A percentile compares a stretch with the other conserved stretches of the same genome.
phyloP scores from a whole-genome alignment of 768 basidiomycete species.

The Sarcodon sp. region DNA sequence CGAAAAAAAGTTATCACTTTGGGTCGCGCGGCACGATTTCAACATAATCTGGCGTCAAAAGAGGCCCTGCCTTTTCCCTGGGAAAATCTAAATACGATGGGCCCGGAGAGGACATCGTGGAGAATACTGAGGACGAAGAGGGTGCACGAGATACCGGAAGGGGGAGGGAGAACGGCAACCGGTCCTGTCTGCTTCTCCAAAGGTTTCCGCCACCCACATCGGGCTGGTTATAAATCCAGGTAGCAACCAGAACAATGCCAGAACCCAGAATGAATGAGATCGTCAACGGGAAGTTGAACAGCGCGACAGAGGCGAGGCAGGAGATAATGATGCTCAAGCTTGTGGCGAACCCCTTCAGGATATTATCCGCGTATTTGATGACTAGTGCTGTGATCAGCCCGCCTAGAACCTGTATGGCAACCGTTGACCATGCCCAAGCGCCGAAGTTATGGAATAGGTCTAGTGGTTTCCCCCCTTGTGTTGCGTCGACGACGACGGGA shows the following conservation, averaged over 20 bases:
- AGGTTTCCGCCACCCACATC: conserved; percentile 3
- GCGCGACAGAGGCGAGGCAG: conserved; percentile 81
- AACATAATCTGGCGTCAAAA: too few relatives aligned
- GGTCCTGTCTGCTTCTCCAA: too few relatives aligned
- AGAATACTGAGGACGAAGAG: too few relatives aligned
- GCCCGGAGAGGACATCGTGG: too few relatives aligned
- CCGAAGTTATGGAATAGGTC: conserved; percentile 78
- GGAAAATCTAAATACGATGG: too few relatives aligned
- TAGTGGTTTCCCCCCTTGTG: conserved; percentile 18
- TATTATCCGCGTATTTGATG: conserved; percentile 90
- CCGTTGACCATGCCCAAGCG: conserved; percentile 85
- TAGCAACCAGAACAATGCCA: conserved; percentile 72
- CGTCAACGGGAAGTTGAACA: conserved; percentile 85
- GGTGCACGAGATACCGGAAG: too few relatives aligned
- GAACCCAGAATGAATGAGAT: conserved; percentile 79
- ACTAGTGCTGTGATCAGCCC: conserved; percentile 88
- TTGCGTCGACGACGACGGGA: conserved; percentile 46
- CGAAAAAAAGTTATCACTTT: too few relatives aligned
- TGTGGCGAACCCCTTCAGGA: conserved; percentile 91
- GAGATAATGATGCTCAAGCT: conserved; percentile 90
- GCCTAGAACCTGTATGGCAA: conserved; percentile 80
- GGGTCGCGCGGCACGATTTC: too few relatives aligned
- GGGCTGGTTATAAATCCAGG: conserved; percentile 86
- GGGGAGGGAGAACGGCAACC: too few relatives aligned
- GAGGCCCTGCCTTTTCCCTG: too few relatives aligned